These are phyloP conservation scores for Candida pseudoglaebosa DNA, from an alignment of 805 yeast species.

Conservation along the genomic window DNA sequence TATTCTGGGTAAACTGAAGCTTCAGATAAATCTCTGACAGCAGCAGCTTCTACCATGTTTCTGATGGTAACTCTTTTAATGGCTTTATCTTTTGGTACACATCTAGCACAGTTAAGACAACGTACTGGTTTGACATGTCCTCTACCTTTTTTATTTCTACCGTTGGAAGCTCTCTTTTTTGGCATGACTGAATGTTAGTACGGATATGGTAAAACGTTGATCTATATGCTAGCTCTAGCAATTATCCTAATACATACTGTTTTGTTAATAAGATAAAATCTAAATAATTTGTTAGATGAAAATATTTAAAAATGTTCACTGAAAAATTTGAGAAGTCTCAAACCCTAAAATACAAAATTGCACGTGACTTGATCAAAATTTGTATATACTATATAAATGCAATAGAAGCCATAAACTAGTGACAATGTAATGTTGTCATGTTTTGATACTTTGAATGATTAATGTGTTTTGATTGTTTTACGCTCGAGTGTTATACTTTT, in stretches of 20 bases:
- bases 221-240: too few relatives aligned
- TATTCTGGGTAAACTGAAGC: constrained; percentile 99
- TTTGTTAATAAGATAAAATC: background rate
- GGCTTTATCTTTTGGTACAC: constrained; percentile 99
- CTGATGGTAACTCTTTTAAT: constrained; percentile 99
- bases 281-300: background rate
- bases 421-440: too few relatives aligned
- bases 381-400: too few relatives aligned
- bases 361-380: too few relatives aligned
- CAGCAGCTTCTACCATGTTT: constrained; percentile 99
- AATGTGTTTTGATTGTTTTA: too few relatives aligned
- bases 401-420: too few relatives aligned
- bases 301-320: background rate
- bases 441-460: too few relatives aligned
- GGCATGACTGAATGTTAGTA: constrained; percentile 68
- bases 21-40: constrained; percentile 99
- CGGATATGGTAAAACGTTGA: background rate
- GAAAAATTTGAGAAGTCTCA: background rate
- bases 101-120: constrained; percentile 99
- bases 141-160: constrained; percentile 99
- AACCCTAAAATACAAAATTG: background rate
- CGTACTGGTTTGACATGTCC: constrained; percentile 99
- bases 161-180: constrained; percentile 99
- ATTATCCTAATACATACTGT: too few relatives aligned
- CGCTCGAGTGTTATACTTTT: too few relatives aligned